phyloP scores from a whole-genome alignment of 306 rosid genomes.

The Glycyrrhiza uralensis region DNA sequence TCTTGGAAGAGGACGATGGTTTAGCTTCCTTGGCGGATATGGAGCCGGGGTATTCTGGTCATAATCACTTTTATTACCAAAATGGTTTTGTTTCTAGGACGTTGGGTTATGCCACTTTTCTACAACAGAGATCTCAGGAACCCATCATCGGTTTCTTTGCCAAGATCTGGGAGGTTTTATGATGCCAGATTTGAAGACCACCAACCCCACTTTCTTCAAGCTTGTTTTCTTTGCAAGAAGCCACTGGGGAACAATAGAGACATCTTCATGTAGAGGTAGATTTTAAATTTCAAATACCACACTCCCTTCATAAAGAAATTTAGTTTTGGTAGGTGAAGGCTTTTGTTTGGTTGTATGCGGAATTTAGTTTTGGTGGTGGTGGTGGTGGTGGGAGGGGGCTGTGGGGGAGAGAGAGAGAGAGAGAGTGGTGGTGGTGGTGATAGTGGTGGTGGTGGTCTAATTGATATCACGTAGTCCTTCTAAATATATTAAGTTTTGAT shows the following conservation, averaged over 20 bases:
- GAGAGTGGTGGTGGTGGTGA: too few species aligned
- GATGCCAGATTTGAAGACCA: conserved; percentile 69
- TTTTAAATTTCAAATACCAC: background rate
- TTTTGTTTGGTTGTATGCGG: too few species aligned
- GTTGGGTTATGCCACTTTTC: conserved; percentile 34
- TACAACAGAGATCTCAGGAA: conserved; percentile 31
- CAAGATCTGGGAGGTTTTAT: conserved; percentile 63
- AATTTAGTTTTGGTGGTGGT: too few species aligned
- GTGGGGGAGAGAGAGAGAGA: too few species aligned
- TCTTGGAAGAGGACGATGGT: conserved; percentile 53
- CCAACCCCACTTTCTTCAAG: conserved; percentile 67
- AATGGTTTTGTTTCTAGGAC: conserved; percentile 44
- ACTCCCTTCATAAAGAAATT: too few species aligned
- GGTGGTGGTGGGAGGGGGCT: too few species aligned
- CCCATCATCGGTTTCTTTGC: conserved; percentile 27
- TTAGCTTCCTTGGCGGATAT: conserved; percentile 42
- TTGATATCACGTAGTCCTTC: too few species aligned
- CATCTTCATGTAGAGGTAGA: conserved; percentile 91
- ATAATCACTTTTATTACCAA: conserved; percentile 14
- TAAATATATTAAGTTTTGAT: too few species aligned
- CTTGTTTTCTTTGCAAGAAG: conserved; percentile 76
- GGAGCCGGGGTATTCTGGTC: conserved; percentile 60
- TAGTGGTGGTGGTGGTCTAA: too few species aligned
- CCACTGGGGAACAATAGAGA: conserved; percentile 57
- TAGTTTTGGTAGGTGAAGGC: too few species aligned